Evolutionary conservation across 169 alveolate species (phyloP).

Genomic region (Neospora caninum): DNA sequence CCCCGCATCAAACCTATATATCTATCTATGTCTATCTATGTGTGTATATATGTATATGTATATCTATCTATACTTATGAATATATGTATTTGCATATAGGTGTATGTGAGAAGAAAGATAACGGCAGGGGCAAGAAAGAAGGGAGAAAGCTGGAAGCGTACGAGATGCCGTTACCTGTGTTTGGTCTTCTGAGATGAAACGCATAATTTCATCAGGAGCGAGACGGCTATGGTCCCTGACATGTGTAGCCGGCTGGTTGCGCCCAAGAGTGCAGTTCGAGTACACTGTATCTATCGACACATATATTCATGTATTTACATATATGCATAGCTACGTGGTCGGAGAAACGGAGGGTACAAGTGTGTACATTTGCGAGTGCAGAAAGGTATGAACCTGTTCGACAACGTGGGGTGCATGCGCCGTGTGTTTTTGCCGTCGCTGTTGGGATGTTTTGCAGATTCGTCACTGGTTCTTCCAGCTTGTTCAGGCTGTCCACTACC

Average conservation of each 20-base stretch:
- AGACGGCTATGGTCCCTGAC: too few relatives aligned
- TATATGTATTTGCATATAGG: neutral
- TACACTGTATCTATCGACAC: too few relatives aligned
- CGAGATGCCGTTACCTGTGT: too few relatives aligned
- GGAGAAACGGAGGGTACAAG: neutral
- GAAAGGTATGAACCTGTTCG: too few relatives aligned
- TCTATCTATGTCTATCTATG: neutral
- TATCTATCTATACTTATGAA: neutral
- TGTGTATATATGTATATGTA: neutral
- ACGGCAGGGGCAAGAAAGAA: too few relatives aligned
- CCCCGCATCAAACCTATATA: neutral
- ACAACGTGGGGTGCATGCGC: neutral
- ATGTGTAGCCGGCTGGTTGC: too few relatives aligned
- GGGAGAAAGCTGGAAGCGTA: too few relatives aligned
- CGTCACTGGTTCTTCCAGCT: conserved; percentile 45
- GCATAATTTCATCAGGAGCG: too few relatives aligned
- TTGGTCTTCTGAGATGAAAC: too few relatives aligned
- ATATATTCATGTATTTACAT: neutral
- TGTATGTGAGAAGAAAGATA: too few relatives aligned
- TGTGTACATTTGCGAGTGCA: neutral
- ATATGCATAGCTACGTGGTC: neutral
- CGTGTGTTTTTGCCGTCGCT: neutral
- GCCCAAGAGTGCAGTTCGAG: too few relatives aligned
- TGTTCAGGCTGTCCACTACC: conserved; percentile 63
- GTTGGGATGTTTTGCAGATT: conserved; percentile 21